Conservation (phyloP, 2,329 filamentous ascomycete species). For the Fusarium liriodendri region DNA sequence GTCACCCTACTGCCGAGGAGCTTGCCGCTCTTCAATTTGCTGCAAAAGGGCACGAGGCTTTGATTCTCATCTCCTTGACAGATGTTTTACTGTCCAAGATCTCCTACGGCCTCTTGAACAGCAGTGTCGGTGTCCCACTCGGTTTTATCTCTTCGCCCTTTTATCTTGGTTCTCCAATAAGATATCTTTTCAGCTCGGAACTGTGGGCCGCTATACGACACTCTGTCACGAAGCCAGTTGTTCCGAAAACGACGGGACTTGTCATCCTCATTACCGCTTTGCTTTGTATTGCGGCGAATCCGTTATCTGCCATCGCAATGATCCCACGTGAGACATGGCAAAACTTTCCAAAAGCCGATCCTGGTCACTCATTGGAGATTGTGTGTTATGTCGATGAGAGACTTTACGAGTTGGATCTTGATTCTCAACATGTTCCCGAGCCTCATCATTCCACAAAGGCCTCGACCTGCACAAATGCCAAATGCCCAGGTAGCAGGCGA, state of each 20-base stretch:
- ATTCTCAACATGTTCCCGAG: not conserved
- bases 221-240: fast-evolving
- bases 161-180: conserved; percentile 1
- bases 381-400: not conserved
- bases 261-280: not conserved
- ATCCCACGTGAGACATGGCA: conserved; percentile 17
- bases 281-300: not conserved
- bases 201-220: not conserved
- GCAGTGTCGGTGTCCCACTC: not conserved
- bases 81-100: conserved; percentile 2
- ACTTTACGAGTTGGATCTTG: not conserved
- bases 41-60: conserved; percentile 4
- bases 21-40: conserved; percentile 11
- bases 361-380: not conserved
- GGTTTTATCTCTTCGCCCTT: conserved; percentile 11
- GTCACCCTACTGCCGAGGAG: not conserved
- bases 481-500: not conserved
- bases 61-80: conserved; percentile 4
- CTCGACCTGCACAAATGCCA: not conserved
- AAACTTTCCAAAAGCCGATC: not conserved
- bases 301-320: conserved; percentile 14
- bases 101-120: not conserved
- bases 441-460: not conserved
- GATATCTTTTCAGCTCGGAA: conserved; percentile 6
- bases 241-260: not conserved